phyloP scores from a whole-genome alignment of 176 grass and related monocot genomes.

The Avena eriantha region DNA sequence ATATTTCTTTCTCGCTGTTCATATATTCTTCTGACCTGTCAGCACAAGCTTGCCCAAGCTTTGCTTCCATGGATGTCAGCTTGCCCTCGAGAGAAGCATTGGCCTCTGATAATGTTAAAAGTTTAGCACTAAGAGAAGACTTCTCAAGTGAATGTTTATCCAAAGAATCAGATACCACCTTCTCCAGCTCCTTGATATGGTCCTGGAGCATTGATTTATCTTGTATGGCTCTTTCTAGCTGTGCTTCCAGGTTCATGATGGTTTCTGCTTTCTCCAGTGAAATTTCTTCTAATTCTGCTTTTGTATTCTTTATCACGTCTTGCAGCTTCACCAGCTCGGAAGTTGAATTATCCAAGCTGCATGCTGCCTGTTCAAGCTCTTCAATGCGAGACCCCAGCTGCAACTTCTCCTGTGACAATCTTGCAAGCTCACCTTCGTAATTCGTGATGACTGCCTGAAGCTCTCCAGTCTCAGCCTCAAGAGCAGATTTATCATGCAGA shows the following conservation, averaged over 20 bases:
- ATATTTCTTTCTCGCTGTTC: slow-evolving; percentile 50
- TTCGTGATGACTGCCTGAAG: slow-evolving; percentile 40
- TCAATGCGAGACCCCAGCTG: slow-evolving; percentile 44
- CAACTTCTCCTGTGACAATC: slow-evolving; percentile 45
- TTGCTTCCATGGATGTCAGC: slow-evolving; percentile 42
- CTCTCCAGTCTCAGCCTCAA: slow-evolving; percentile 57
- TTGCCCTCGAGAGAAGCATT: slow-evolving; percentile 60
- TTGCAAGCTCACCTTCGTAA: slow-evolving; percentile 50
- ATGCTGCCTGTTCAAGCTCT: slow-evolving; percentile 48
- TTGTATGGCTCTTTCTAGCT: slow-evolving; percentile 49
- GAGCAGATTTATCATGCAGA: slow-evolving; percentile 64
- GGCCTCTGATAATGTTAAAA: slow-evolving; percentile 53
- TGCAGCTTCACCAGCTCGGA: slow-evolving; percentile 53
- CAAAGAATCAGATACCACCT: slow-evolving; percentile 52
- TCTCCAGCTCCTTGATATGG: slow-evolving; percentile 59
- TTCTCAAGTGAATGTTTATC: slow-evolving; percentile 75
- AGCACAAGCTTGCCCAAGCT: slow-evolving; percentile 52
- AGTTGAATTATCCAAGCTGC: slow-evolving; percentile 42
- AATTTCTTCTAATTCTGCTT: slow-evolving; percentile 63
- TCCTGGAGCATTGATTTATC: slow-evolving; percentile 62
- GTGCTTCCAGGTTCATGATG: slow-evolving; percentile 48
- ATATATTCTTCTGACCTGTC: slow-evolving; percentile 50
- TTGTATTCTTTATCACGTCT: slow-evolving; percentile 49
- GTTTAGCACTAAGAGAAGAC: slow-evolving; percentile 54
- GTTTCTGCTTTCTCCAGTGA: slow-evolving; percentile 51